Base-by-base conservation (phyloP, 2,329 filamentous ascomycete species). In the Fusarium albosuccineum region DNA sequence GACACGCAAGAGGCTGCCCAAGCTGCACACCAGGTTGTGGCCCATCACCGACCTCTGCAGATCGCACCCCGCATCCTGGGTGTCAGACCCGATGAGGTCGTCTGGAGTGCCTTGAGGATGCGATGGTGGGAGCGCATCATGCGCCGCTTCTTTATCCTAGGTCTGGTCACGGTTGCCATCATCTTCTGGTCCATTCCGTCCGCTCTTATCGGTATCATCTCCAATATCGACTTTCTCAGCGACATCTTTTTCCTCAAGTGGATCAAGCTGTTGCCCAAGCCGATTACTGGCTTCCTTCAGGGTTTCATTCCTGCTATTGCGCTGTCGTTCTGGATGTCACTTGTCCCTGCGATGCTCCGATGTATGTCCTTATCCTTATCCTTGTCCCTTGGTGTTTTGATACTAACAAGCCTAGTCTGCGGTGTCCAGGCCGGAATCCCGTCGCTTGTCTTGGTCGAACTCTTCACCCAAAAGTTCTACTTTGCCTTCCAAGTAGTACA, bases 401-500 rank as follows among this genome's bases (percentile, higher is more conserved):
- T 55, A 37, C 70, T 73, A 49, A 75, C 39, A 27, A 4, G 13
- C 2, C 3, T 46, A 91, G 87, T 92, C 49, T 92, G 93, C 75
- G 94, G 94, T 57, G 92, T 89, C 71, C 79, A 91, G 46, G 87
- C 92, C 44, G 96, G 96, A 57, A 92, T 92, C 64, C 93, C 94
- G 1, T 96, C 93, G 1, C 78, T 88, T 7, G 91, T 93, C 2
- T 86, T 91, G 10, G 89, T 97, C 14, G 96, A 99, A 78, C 83
- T 98, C 9, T 94, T 93, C 60, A 94, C 93, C 0, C 93, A 98
- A 76, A 96, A 94, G 74, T 92, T 89, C 70, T 98, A 97, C 83
- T 99, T 97, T 74, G 88, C 87, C 45, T 97, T 97, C 81, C 93
- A 96, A 77, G 89, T 98, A 42, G 85, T 97, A 17, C 94, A 98